Conservation (phyloP, 306 rosid species). For the Gleditsia sinensis region DNA sequence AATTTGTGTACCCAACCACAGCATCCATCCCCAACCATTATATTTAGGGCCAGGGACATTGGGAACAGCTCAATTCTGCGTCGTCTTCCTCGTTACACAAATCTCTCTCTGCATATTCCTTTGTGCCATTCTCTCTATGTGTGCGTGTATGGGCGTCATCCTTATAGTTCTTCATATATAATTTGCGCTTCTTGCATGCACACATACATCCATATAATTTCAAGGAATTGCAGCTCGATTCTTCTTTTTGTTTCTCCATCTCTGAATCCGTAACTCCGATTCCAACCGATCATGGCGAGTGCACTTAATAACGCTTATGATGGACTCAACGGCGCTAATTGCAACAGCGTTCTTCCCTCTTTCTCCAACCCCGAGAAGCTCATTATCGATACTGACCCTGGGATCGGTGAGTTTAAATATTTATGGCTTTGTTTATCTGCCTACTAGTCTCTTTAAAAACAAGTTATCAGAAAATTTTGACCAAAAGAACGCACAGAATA, state of each 20-base stretch:
- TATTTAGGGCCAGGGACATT: neutral
- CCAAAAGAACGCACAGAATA: neutral
- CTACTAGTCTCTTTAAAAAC: too few relatives aligned
- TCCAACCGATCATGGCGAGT: slow-evolving; percentile 37
- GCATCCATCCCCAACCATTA: neutral
- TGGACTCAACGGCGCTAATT: slow-evolving; percentile 21
- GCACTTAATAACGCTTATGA: slow-evolving; percentile 23
- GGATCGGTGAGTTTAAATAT: slow-evolving; percentile 66
- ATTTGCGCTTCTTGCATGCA: neutral
- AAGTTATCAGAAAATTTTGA: neutral
- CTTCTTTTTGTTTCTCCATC: neutral
- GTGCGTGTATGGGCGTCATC: slow-evolving; percentile 33
- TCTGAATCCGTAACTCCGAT: slow-evolving; percentile 34
- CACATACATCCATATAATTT: slow-evolving; percentile 16
- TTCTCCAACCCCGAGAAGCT: slow-evolving; percentile 54
- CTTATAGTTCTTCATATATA: neutral
- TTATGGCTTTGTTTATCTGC: neutral
- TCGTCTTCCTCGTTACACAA: slow-evolving; percentile 5
- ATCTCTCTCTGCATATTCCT: slow-evolving; percentile 37
- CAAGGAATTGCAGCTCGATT: neutral
- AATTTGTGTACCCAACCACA: neutral
- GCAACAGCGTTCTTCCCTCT: slow-evolving; percentile 21
- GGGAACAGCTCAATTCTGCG: neutral
- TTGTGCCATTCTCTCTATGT: slow-evolving; percentile 16
- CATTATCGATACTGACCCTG: slow-evolving; percentile 97